Conservation (phyloP, 257 asterid genomes). For the Nicotiana tabacum region DNA sequence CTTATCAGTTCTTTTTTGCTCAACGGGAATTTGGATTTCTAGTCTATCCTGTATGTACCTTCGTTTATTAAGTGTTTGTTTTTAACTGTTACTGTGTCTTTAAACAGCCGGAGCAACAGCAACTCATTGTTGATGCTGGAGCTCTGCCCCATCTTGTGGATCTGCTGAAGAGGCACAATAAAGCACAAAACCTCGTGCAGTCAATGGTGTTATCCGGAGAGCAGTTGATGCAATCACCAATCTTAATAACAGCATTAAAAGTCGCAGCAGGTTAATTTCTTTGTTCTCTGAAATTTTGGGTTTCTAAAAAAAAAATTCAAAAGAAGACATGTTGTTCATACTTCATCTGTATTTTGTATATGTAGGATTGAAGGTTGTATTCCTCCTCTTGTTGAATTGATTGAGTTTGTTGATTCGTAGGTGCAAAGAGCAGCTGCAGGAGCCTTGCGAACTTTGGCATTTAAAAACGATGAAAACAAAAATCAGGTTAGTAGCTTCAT, state of each 20-base stretch:
- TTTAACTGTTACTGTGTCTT: slow-evolving; percentile 4
- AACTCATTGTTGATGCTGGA: slow-evolving; percentile 91
- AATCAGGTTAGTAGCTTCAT: no score
- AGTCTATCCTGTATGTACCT: not conserved
- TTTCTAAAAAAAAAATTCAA: not conserved
- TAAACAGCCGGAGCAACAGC: slow-evolving; percentile 95
- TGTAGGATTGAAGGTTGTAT: no score
- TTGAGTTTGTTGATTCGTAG: no score
- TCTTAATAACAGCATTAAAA: slow-evolving; percentile 89
- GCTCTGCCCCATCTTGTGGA: slow-evolving; percentile 87
- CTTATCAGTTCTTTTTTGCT: not conserved
- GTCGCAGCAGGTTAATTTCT: slow-evolving; percentile 61
- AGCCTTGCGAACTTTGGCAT: no score
- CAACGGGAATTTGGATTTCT: not conserved
- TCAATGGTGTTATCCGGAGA: slow-evolving; percentile 81
- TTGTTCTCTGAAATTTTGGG: not conserved
- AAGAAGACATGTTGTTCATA: not conserved
- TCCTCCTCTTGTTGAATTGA: no score
- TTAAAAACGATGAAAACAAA: no score
- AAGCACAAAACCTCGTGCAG: slow-evolving; percentile 65
- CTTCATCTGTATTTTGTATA: not conserved
- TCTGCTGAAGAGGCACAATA: slow-evolving; percentile 64
- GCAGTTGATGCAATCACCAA: slow-evolving; percentile 97
- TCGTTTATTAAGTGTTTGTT: not conserved
- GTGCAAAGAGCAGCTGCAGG: no score